Percentiles rank a stretch among this genome's conserved stretches.
phyloP scores from a whole-genome alignment of 768 basidiomycete species.

The Kondoa malvinella region DNA sequence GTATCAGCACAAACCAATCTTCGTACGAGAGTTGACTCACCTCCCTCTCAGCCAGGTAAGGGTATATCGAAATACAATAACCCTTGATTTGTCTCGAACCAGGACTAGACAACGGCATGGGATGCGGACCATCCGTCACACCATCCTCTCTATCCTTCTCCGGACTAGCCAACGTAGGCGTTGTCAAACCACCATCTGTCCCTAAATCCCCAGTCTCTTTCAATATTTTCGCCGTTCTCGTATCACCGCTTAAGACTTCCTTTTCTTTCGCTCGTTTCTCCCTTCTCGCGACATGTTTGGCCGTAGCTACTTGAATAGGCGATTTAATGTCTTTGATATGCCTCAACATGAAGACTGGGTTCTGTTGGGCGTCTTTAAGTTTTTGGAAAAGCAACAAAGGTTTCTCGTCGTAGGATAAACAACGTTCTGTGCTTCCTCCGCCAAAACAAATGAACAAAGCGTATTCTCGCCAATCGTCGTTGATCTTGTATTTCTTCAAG shows the following conservation, averaged over 20 bases:
- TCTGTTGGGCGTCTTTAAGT: slow-evolving; percentile 90
- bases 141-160: not conserved
- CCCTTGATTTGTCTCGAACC: slow-evolving; percentile 25
- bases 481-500: slow-evolving; percentile 95
- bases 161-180: not conserved
- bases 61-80: slow-evolving; percentile 95
- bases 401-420: slow-evolving; percentile 93
- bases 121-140: not conserved
- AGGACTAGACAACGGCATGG: not conserved
- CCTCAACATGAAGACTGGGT: slow-evolving; percentile 97
- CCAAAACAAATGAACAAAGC: slow-evolving; percentile 99
- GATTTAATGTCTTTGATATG: slow-evolving; percentile 94
- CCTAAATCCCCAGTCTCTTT: slow-evolving; percentile 20
- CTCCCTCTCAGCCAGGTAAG: slow-evolving; percentile 94
- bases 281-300: slow-evolving; percentile 70
- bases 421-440: slow-evolving; percentile 56
- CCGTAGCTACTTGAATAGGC: slow-evolving; percentile 87
- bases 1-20: not conserved
- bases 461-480: slow-evolving; percentile 97
- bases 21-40: not conserved
- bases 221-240: slow-evolving; percentile 14
- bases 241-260: slow-evolving; percentile 14
- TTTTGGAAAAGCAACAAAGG: slow-evolving; percentile 91
- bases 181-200: slow-evolving; percentile 1
- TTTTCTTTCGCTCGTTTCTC: slow-evolving; percentile 22